A percentile compares a stretch with the other conserved stretches of the same genome.
These are phyloP conservation scores for Cladosporium austrohemisphaericum DNA, from an alignment of 2,329 filamentous ascomycete genomes.

Conservation along the genomic window DNA sequence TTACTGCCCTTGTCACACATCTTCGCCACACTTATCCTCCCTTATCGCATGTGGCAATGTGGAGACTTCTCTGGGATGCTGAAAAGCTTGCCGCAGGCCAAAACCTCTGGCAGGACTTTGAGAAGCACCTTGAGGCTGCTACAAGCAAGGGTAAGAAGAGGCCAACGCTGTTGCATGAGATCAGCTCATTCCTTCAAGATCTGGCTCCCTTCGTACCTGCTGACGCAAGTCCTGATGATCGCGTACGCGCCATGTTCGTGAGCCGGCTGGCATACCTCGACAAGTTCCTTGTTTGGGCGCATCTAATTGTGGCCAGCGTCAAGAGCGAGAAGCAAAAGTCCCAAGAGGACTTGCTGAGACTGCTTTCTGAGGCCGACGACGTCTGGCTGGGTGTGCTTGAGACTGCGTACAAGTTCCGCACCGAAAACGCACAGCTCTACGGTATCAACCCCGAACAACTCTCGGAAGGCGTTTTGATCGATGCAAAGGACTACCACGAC, in stretches of 20 bases:
- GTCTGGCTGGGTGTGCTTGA: slow-evolving; percentile 64
- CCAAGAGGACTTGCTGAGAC: slow-evolving; percentile 44
- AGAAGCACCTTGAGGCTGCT: slow-evolving; percentile 54
- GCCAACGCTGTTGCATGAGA: slow-evolving; percentile 67
- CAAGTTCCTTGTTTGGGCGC: slow-evolving; percentile 22
- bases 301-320: slow-evolving; percentile 23
- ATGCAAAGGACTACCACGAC: slow-evolving; percentile 58
- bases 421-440: slow-evolving; percentile 65
- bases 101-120: slow-evolving; percentile 76
- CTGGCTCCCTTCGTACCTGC: slow-evolving; percentile 67
- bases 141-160: slow-evolving; percentile 56
- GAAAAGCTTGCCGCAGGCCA: slow-evolving; percentile 83
- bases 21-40: slow-evolving; percentile 61
- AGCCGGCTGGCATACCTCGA: slow-evolving; percentile 30
- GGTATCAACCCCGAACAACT: slow-evolving; percentile 67
- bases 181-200: slow-evolving; percentile 72
- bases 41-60: slow-evolving; percentile 66
- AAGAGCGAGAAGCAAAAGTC: slow-evolving; percentile 19
- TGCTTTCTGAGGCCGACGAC: slow-evolving; percentile 66
- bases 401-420: slow-evolving; percentile 66
- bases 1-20: slow-evolving; percentile 71
- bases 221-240: slow-evolving; percentile 68
- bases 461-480: slow-evolving; percentile 40
- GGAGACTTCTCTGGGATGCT: slow-evolving; percentile 81
- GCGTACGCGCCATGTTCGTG: slow-evolving; percentile 82